These are phyloP conservation scores for Xanthoconium purpureum DNA, from an alignment of 768 basidiomycete genomes.

Conservation along the genomic window DNA sequence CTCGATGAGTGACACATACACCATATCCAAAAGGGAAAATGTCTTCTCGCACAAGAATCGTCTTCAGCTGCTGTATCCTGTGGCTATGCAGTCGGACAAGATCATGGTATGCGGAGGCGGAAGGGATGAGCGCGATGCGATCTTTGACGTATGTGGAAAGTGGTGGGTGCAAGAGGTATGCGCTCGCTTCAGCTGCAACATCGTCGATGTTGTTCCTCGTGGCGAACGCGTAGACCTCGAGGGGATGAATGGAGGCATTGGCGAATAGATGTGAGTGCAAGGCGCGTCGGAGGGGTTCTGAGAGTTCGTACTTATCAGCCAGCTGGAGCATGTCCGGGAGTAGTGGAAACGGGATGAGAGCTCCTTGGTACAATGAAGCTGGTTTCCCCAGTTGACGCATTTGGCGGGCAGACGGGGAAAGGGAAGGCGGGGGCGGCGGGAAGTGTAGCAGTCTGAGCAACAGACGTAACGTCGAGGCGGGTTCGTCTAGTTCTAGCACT, in stretches of 20 bases:
- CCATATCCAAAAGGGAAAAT: constrained; percentile 76
- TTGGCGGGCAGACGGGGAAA: constrained; percentile 25
- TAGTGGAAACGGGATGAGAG: constrained; percentile 63
- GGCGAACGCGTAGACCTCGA: constrained; percentile 64
- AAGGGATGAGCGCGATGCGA: constrained; percentile 53
- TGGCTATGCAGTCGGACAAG: constrained; percentile 57
- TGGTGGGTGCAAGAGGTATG: constrained; percentile 52
- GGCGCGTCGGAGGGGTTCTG: constrained; percentile 39
- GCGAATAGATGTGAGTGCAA: constrained; percentile 53
- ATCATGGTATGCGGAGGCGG: constrained; percentile 60
- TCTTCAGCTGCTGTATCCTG: constrained; percentile 51
- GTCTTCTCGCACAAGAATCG: constrained; percentile 53
- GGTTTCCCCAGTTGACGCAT: constrained; percentile 31
- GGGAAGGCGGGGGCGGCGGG: constrained; percentile 47
- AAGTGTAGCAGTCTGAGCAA: constrained; percentile 57
- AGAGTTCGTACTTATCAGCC: constrained; percentile 65
- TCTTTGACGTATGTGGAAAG: constrained; percentile 51
- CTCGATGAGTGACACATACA: constrained; percentile 50
- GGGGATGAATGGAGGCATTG: constrained; percentile 47
- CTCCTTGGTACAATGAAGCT: constrained; percentile 33
- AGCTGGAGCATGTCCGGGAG: constrained; percentile 54
- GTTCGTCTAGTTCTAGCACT: constrained; percentile 55
- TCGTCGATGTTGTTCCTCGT: constrained; percentile 39
- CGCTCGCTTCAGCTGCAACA: constrained; percentile 56
- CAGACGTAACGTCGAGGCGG: constrained; percentile 43